Percentiles rank a stretch among this genome's conserved stretches.
Evolutionary conservation across 495 filamentous ascomycete genomes (phyloP).

Genomic region (Trichodelitschia bisporula): DNA sequence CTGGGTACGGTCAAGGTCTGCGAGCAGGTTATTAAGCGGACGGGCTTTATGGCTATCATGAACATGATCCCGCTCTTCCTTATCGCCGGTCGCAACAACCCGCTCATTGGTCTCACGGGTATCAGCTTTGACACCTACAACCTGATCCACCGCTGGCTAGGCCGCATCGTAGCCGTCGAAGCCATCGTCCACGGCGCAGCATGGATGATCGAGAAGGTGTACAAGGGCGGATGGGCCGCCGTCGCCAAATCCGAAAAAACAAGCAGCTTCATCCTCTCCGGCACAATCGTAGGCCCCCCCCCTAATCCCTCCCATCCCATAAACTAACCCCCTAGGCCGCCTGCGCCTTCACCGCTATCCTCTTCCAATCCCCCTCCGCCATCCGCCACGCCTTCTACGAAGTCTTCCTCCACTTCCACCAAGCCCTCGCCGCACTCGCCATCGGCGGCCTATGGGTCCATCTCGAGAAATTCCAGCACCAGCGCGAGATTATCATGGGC

Average conservation of each 20-base stretch:
- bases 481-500: conserved; percentile 38
- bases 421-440: conserved; percentile 34
- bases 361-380: conserved; percentile 38
- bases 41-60: conserved; percentile 47
- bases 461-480: conserved; percentile 27
- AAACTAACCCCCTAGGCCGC: conserved; percentile 8
- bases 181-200: conserved; percentile 47
- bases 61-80: conserved; percentile 59
- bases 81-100: conserved; percentile 44
- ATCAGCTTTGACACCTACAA: conserved; percentile 97
- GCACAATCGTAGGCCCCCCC: conserved; percentile 9
- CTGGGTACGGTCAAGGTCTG: conserved; percentile 20
- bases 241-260: conserved; percentile 11
- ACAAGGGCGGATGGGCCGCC: conserved; percentile 34
- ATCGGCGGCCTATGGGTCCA: conserved; percentile 51
- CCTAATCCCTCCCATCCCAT: neutral
- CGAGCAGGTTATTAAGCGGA: conserved; percentile 43
- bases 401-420: conserved; percentile 68
- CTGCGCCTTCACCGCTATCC: conserved; percentile 30
- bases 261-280: conserved; percentile 12
- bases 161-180: conserved; percentile 62
- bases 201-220: conserved; percentile 41
- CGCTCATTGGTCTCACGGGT: conserved; percentile 40
- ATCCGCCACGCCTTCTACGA: conserved; percentile 91
- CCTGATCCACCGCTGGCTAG: conserved; percentile 84